These are phyloP conservation scores for Penicillium chermesinum DNA, from an alignment of 495 filamentous ascomycete genomes.

Conservation along the genomic window DNA sequence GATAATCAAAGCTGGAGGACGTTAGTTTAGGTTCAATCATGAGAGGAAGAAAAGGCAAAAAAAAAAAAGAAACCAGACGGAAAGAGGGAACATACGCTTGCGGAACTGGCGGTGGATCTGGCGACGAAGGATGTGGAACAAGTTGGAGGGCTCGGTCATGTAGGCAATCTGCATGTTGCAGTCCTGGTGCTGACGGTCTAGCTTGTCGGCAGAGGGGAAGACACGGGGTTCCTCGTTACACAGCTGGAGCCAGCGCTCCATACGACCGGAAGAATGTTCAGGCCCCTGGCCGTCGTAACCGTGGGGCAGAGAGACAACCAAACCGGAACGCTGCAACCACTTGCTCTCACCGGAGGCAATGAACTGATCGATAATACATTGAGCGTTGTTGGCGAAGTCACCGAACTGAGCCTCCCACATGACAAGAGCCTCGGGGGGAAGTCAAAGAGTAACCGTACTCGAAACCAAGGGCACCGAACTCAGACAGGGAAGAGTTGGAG, in stretches of 20 bases:
- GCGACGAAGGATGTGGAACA: slow-evolving; percentile 93
- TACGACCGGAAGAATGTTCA: slow-evolving; percentile 95
- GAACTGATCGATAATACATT: slow-evolving; percentile 99
- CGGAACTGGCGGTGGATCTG: slow-evolving; percentile 99
- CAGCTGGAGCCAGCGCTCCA: slow-evolving; percentile 95
- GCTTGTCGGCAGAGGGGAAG: slow-evolving; percentile 79
- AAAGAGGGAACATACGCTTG: slow-evolving; percentile 67
- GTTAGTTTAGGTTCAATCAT: too few species aligned
- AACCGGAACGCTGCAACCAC: slow-evolving; percentile 94
- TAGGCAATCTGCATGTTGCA: slow-evolving; percentile 98
- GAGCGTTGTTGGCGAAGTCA: slow-evolving; percentile 98
- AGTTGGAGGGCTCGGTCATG: slow-evolving; percentile 87
- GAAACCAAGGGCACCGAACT: slow-evolving; percentile 88
- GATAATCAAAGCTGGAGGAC: slow-evolving; percentile 77
- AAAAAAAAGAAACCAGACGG: not conserved
- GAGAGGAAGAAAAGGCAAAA: too few species aligned
- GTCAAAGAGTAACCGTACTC: slow-evolving; percentile 98
- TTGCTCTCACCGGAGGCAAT: slow-evolving; percentile 95
- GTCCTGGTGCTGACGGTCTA: slow-evolving; percentile 97
- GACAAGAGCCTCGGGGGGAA: slow-evolving; percentile 90
- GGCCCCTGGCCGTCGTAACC: slow-evolving; percentile 98
- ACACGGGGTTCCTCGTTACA: slow-evolving; percentile 96
- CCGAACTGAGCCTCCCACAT: slow-evolving; percentile 99
- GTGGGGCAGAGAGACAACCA: slow-evolving; percentile 91
- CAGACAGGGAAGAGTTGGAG: slow-evolving; percentile 92